A percentile compares a stretch with the other conserved stretches of the same genome.
phyloP scores from a whole-genome alignment of 495 filamentous ascomycete genomes.

The Penicillium subrubescens region DNA sequence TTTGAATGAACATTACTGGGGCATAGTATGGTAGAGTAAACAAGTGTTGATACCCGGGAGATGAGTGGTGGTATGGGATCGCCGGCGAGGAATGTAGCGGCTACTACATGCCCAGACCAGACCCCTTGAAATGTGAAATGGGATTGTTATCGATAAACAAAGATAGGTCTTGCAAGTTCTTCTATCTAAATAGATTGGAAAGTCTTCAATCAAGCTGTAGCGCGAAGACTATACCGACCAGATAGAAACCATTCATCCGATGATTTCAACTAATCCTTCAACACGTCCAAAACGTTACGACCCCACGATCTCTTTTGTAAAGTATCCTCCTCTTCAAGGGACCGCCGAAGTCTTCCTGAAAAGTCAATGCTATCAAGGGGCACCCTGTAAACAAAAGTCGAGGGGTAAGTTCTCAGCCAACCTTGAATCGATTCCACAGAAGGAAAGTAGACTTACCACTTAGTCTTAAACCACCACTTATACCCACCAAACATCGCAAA shows the following conservation, averaged over 20 bases:
- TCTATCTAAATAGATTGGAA: background rate
- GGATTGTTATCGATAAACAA: background rate
- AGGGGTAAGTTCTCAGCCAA: background rate
- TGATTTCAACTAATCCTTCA: background rate
- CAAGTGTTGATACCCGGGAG: slow-evolving; percentile 3
- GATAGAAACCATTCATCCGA: background rate
- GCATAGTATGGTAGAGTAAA: background rate
- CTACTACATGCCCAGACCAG: background rate
- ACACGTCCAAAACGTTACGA: background rate
- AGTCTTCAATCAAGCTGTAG: background rate
- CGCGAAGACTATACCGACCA: too few species aligned
- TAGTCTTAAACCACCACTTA: slow-evolving; percentile 8
- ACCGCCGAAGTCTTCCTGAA: background rate
- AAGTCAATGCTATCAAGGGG: slow-evolving; percentile 5
- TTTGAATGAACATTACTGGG: background rate
- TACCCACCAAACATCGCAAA: slow-evolving; percentile 3
- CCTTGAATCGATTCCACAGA: too few species aligned
- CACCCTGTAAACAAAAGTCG: slow-evolving; percentile 1
- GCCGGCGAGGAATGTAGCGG: slow-evolving; percentile 5
- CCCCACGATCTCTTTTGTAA: background rate
- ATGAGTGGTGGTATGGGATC: slow-evolving; percentile 10
- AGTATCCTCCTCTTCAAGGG: background rate
- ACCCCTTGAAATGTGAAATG: slow-evolving; percentile 2
- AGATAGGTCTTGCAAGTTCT: background rate
- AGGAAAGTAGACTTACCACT: slow-evolving; percentile 3